Evolutionary conservation across 2,329 filamentous ascomycete species (phyloP).

Genomic region (Talaromyces rugulosus): DNA sequence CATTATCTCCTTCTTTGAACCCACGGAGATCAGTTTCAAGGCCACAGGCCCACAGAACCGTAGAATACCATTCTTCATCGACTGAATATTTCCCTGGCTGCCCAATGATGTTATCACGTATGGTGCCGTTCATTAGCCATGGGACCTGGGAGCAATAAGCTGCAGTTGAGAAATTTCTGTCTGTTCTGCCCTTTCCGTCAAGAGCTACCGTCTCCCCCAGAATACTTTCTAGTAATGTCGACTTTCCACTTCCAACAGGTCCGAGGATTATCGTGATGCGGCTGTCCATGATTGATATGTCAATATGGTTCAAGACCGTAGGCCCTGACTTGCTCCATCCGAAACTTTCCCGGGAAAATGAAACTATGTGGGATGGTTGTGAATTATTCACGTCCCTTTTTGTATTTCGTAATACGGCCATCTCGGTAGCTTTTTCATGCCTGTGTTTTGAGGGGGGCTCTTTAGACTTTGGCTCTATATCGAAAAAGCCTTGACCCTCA

Average conservation of each 20-base stretch:
- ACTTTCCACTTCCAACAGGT: constrained; percentile 51
- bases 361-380: background rate
- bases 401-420: background rate
- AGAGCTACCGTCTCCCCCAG: constrained; percentile 38
- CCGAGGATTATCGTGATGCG: constrained; percentile 47
- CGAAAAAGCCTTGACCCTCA: no score
- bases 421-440: background rate
- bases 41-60: constrained; percentile 21
- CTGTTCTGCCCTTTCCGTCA: constrained; percentile 26
- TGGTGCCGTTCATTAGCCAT: background rate
- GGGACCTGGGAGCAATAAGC: background rate
- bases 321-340: background rate
- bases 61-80: constrained; percentile 25
- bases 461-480: background rate
- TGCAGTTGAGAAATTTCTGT: background rate
- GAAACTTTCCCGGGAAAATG: background rate
- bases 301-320: background rate
- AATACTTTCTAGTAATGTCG: constrained; percentile 46
- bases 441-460: no score
- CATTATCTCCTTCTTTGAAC: constrained; percentile 58
- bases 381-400: background rate
- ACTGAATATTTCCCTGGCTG: constrained; percentile 11
- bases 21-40: constrained; percentile 25
- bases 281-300: background rate
- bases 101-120: background rate